Evolutionary conservation across 129 eudicot genomes (phyloP), one percentile per base, ranked within the genome.

Genomic region (Flaveria sonorensis): DNA sequence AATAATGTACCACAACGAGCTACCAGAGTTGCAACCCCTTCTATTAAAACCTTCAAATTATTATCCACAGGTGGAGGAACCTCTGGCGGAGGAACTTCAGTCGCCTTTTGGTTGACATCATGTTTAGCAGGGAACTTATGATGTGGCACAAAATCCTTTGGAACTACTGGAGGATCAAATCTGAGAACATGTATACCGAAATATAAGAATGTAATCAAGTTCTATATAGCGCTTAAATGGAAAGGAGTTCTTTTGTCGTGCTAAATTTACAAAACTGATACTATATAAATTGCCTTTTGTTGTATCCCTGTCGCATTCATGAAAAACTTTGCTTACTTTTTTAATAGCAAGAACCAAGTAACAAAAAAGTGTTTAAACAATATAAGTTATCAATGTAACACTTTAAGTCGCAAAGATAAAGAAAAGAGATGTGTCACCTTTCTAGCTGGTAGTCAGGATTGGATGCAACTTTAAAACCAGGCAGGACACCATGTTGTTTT

Each of bases 1-100:
- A 94, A 91, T 81, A 94, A 82, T 85, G 85, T 86, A 52, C 99
- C 99, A 74, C 93, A 94, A 70, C 99, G 97, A 81, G 99, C 96
- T 45, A 94, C 99, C 70, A 94, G 72, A 74, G 90, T 82, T 47
- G 99, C 99, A 80, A 94, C 92, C 39, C 99, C 99, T 70, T 94
- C 97, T 18, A 89, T 87, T 79, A 91, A 73, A 75, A 94, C 74
- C 83, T 86, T 94, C 26, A 89, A 84, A 75, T 80, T 85, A 57
- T 86, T 86, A 85, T 94, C 97, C 84, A 63, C 88, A 1, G 99
- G 99, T 66, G 93, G 88, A 76, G 96, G 89, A 73, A 88, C 91
- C 60, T 89, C 96, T n/a, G 86, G 72, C 10, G 97, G 96, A 78
- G 97, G 87, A 18, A 65, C 78, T 74, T 83, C 92, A 42, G 73